Evolutionary conservation across 441 rosid genomes (phyloP), one percentile per base, ranked within the genome.

Genomic region (Pelargonium citronellum): DNA sequence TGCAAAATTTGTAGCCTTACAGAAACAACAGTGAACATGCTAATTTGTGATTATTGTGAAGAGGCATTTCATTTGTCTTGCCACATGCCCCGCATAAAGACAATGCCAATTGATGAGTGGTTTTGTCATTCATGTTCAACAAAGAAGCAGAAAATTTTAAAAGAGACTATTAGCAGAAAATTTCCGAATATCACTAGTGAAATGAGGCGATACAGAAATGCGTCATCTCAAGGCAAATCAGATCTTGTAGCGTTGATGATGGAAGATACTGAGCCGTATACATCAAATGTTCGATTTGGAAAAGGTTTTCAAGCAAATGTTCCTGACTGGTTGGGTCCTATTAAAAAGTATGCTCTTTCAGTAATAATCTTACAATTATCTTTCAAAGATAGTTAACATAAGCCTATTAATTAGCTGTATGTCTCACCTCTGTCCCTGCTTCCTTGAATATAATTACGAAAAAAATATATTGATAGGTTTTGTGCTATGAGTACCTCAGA

Each of bases 221-320:
- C 71, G 69, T 77, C 81, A 64, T 72, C 77, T 76, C 72, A 72
- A 68, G 82, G 53, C 15, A 79, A 84, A 39, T 67, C 65, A 55
- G 77, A 70, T 78, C 86, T 74, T 43, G 79, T 86, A 73, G 78
- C 74, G 49, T 74, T 74, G 67, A 85, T 85, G 87, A 75, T 87
- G 87, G 82, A 80, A 76, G 91, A 85, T 72, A 51, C 72, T 43
- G 83, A 73, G 73, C 88, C 88, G n/a, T 83, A 83, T 80, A 76
- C 44, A 64, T 77, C 80, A 55, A 68, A 75, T 64, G 82, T 88
- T 77, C 87, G 90, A 53, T 73, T 87, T 68, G 98, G 99, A n/a
- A 92, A 87, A 83, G 87, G 89, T 78, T 89, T 86, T 73, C 98
- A 95, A 88, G 93, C 96, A 2, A 86, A 92, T 61, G 87, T 95